Evolutionary conservation across 257 asterid genomes (phyloP).

Genomic region (Solanum etuberosum): DNA sequence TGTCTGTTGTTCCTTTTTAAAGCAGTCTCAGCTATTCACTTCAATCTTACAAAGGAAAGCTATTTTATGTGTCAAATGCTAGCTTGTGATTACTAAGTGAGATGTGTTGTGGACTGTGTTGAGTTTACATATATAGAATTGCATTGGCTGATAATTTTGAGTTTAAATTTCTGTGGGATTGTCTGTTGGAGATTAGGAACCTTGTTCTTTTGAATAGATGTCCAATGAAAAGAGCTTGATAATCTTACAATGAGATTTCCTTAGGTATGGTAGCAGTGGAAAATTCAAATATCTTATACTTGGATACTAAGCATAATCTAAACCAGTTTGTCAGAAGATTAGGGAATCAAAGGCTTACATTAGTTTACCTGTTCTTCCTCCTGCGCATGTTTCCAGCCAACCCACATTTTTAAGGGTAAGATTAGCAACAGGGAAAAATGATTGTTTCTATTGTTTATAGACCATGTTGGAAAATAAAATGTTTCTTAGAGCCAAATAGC

Average conservation of each 20-base stretch:
- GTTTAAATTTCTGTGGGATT: background rate
- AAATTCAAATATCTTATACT: background rate
- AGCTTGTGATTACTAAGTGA: background rate
- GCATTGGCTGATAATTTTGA: background rate
- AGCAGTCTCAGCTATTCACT: background rate
- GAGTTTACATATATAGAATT: background rate
- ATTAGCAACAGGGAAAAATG: background rate
- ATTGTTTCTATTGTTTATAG: background rate
- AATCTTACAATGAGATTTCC: background rate
- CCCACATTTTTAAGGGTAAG: background rate
- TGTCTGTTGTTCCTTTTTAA: background rate
- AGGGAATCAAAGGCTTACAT: background rate
- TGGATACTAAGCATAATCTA: background rate
- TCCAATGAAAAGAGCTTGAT: background rate
- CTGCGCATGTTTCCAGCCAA: background rate
- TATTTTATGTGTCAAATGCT: background rate
- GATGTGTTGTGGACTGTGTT: background rate
- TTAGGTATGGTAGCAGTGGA: background rate
- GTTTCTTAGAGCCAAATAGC: background rate
- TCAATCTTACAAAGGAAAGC: background rate
- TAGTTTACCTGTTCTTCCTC: background rate
- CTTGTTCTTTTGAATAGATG: background rate
- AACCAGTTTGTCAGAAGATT: background rate
- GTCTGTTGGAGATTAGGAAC: background rate
- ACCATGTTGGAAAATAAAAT: background rate